Conservation (phyloP, 805 yeast genomes). For the Ogataea wickerhamii region DNA sequence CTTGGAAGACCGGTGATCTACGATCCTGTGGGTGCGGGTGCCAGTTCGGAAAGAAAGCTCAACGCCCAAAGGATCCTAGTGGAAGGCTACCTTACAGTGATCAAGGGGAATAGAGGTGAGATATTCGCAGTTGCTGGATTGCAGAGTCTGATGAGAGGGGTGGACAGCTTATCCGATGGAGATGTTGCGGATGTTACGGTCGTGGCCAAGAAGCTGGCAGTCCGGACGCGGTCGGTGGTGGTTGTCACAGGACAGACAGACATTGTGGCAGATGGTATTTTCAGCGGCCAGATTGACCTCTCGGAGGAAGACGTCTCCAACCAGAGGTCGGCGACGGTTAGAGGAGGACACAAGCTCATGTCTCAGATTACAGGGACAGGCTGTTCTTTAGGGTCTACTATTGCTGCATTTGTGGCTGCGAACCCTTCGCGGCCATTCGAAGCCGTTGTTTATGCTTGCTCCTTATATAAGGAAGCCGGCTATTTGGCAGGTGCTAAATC, state of each 20-base stretch:
- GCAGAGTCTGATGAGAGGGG: constrained; percentile 60
- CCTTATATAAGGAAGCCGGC: constrained; percentile 61
- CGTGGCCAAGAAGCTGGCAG: constrained; percentile 49
- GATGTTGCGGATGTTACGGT: constrained; percentile 27
- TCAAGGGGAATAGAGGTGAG: constrained; percentile 88
- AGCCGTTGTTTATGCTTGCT: constrained; percentile 54
- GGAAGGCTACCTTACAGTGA: constrained; percentile 57
- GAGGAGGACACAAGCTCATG: constrained; percentile 63
- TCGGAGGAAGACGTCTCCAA: constrained; percentile 14
- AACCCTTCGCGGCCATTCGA: constrained; percentile 36
- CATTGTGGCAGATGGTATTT: constrained; percentile 44
- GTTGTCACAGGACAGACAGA: constrained; percentile 68
- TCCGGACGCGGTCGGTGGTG: constrained; percentile 52
- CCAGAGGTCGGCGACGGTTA: constrained; percentile 33
- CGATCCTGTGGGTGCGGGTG: constrained; percentile 95
- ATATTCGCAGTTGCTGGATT: constrained; percentile 57
- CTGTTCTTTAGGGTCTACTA: constrained; percentile 72
- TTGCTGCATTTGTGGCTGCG: constrained; percentile 56
- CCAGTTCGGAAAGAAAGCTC: constrained; percentile 54
- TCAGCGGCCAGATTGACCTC: constrained; percentile 16
- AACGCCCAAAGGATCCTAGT: constrained; percentile 49
- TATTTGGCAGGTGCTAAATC: constrained; percentile 41
- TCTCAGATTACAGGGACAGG: constrained; percentile 78
- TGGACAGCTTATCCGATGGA: constrained; percentile 43
- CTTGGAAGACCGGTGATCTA: constrained; percentile 61